These are phyloP conservation scores for Yarrowia sp. DNA, from an alignment of 805 yeast species.

Conservation along the genomic window DNA sequence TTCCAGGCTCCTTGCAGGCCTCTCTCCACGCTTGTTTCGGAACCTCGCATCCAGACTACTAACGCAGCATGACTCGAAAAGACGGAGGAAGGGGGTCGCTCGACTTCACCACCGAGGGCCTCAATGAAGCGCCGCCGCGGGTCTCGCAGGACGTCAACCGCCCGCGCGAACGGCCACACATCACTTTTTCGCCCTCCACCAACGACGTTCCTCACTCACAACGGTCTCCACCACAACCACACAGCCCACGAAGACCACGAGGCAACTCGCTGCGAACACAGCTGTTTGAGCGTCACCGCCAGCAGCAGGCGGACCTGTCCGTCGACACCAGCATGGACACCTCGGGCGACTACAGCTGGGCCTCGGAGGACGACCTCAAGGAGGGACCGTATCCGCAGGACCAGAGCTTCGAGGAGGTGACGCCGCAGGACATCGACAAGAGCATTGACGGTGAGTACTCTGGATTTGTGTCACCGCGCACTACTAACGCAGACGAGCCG, in stretches of 20 bases:
- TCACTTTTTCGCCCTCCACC: slow-evolving; percentile 18
- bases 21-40: too few relatives aligned
- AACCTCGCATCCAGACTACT: background rate
- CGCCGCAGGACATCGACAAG: slow-evolving; percentile 20
- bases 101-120: slow-evolving; percentile 18
- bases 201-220: slow-evolving; percentile 25
- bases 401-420: background rate
- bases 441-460: slow-evolving; percentile 18
- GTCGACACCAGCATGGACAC: background rate
- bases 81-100: slow-evolving; percentile 25
- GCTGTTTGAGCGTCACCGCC: slow-evolving; percentile 21
- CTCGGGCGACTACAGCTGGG: slow-evolving; percentile 12
- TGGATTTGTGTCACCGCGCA: too few relatives aligned
- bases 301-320: background rate
- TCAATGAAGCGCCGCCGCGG: slow-evolving; percentile 18
- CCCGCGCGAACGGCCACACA: slow-evolving; percentile 1
- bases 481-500: slow-evolving; percentile 14
- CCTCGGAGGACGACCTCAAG: slow-evolving; percentile 8
- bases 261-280: slow-evolving; percentile 25
- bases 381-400: slow-evolving; percentile 14
- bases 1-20: too few relatives aligned
- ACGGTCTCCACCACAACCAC: background rate
- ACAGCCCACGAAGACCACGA: slow-evolving; percentile 17
- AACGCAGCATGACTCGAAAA: slow-evolving; percentile 25
- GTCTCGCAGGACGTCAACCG: background rate